Percentiles rank a stretch among this genome's conserved stretches.
phyloP scores from a whole-genome alignment of 768 basidiomycete genomes.

The Panaeolus cyanescens region DNA sequence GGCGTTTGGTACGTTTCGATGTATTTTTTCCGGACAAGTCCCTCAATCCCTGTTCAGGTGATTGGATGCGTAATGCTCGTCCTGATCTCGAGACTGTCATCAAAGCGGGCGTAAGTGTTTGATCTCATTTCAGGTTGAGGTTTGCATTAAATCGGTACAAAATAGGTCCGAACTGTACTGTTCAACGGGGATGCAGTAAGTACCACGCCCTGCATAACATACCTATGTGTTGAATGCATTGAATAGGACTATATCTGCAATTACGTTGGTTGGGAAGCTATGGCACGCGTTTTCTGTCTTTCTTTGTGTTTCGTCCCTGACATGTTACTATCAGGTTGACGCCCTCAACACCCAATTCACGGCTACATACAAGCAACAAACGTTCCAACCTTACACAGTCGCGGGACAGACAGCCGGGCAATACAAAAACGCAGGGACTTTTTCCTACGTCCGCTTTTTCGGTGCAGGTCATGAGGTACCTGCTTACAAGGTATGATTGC shows the following conservation, averaged over 20 bases:
- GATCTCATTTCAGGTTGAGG: neutral
- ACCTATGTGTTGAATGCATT: neutral
- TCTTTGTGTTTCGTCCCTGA: neutral
- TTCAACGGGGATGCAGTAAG: slow-evolving; percentile 62
- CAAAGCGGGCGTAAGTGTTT: slow-evolving; percentile 44
- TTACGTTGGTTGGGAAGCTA: neutral
- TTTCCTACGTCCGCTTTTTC: slow-evolving; percentile 55
- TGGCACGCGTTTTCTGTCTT: neutral
- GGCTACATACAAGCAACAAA: slow-evolving; percentile 39
- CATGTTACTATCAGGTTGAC: slow-evolving; percentile 33
- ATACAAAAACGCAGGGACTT: slow-evolving; percentile 60
- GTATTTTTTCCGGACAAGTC: neutral
- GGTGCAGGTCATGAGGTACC: slow-evolving; percentile 52
- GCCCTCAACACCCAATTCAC: slow-evolving; percentile 49
- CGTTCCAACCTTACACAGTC: slow-evolving; percentile 51
- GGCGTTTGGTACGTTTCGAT: slow-evolving; percentile 31
- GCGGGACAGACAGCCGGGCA: slow-evolving; percentile 49
- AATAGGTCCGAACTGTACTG: slow-evolving; percentile 43
- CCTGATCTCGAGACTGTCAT: slow-evolving; percentile 57
- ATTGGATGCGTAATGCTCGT: slow-evolving; percentile 57
- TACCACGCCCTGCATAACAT: slow-evolving; percentile 51
- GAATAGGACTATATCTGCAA: slow-evolving; percentile 1
- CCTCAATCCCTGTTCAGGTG: slow-evolving; percentile 28
- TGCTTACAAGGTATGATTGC: slow-evolving; percentile 38
- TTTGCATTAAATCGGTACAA: neutral